Base-by-base conservation (phyloP, 208 protist species). In the Acanthamoeba healyi region DNA sequence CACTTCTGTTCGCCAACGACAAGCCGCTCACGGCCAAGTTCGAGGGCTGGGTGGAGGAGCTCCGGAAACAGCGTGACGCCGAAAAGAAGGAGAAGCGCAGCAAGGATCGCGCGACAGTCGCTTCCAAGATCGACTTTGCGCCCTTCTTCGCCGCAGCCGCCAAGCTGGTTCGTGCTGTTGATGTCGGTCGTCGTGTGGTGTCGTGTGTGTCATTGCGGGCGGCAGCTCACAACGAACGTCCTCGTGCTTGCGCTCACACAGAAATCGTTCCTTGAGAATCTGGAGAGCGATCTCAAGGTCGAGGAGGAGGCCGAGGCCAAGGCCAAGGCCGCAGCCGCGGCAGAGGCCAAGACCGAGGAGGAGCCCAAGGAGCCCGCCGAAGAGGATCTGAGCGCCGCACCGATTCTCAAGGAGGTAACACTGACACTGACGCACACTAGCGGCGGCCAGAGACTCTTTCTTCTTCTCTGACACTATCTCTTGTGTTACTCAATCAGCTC, bases 31-130 rank as follows among this genome's bases (percentile, higher is more conserved):
- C 67, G 38, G 1, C 12, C 29, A 77, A 77, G 67, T 77, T 77
- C 38, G 67, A 77, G 67, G 44, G 34, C 38, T 77, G 67, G 67
- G 67, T 77, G 34, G 67, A 77, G 0, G 67, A 77, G 29, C 40
- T 89, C 32, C 9, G 26, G 46, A 56, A 89, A n/a, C 81, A 54
- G 51, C 29, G 81, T 15, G 81, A 89, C 19, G 40, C 32, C 51
- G 81, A 89, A 32, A 89, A 89, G 81, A 89, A 89, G 51, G 81
- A 89, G 51, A 89, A 89, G 81, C 29, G 81, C 61, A 89, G 56
- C 81, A 89, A 63, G 81, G 67, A 77, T 36, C 29, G 38, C 15
- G 67, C 67, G 19, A 89, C 81, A 15, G 81, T 89, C 29, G 81
- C 51, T 24, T 89, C 81, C 29, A 89, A 89, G 81, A 89, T 89